Evolutionary conservation across 768 basidiomycete species (phyloP).

Genomic region (Lactarius psammicola): DNA sequence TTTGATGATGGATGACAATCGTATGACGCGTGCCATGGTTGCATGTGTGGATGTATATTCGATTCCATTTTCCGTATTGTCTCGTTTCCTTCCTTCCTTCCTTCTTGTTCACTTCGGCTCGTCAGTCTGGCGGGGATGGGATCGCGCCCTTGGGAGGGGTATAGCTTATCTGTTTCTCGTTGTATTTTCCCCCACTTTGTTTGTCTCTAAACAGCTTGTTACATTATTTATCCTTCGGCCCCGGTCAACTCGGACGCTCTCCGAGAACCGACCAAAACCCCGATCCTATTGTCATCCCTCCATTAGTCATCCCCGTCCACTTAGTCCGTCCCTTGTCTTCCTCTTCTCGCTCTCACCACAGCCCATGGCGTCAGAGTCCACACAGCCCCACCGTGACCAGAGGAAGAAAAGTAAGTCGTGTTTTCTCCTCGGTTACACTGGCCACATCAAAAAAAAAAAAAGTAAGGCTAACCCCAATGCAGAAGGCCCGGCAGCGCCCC

Average conservation of each 20-base stretch:
- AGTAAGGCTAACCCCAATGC: neutral
- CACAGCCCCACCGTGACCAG: neutral
- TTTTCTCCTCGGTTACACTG: neutral
- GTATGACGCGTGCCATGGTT: slow-evolving; percentile 4
- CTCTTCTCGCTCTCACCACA: neutral
- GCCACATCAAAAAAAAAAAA: neutral
- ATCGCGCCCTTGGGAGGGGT: slow-evolving; percentile 1
- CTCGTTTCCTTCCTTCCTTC: slow-evolving; percentile 6
- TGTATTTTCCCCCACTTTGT: slow-evolving; percentile 4
- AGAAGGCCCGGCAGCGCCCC: slow-evolving; percentile 2
- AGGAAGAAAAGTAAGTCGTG: neutral
- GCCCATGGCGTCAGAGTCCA: neutral
- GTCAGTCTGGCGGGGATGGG: neutral
- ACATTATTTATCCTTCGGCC: slow-evolving; percentile 1
- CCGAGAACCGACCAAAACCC: neutral
- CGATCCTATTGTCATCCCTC: neutral
- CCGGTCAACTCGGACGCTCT: slow-evolving; percentile 10
- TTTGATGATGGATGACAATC: slow-evolving; percentile 14
- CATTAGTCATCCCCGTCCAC: neutral
- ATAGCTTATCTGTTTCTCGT: slow-evolving; percentile 16
- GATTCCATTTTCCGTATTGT: slow-evolving; percentile 9
- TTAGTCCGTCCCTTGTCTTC: neutral
- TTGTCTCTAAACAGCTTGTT: slow-evolving; percentile 1
- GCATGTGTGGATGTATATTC: slow-evolving; percentile 6
- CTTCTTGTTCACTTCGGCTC: too few species aligned